Evolutionary conservation across 345 rosid genomes (phyloP), one percentile per base, ranked within the genome.

Genomic region (Fremontodendron californicum): DNA sequence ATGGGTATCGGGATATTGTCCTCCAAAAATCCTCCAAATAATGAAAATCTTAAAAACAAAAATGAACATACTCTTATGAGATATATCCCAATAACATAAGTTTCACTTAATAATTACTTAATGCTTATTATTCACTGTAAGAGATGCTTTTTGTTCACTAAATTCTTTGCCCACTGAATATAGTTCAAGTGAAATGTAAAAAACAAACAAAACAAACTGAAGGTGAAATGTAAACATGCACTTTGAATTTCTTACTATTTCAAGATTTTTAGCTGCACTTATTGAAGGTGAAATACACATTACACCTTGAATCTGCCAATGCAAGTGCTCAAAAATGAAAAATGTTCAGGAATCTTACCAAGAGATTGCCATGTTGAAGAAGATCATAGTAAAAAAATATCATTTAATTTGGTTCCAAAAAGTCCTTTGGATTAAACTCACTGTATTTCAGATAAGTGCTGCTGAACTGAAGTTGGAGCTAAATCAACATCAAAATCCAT

Each of bases 401-500:
- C 39, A 23, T 27, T 29, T 11, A 31, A 48, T 31, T 73, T 40
- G 49, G 57, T 46, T 68, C 37, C 35, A 68, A 68, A 40, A 55
- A 21, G 65, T 73, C 48, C 46, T 52, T 35, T 40, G 16, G 31
- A 18, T 52, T 51, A 16, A 49, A 52, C n/a, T 37, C 29, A 37
- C 57, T 23, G 52, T 57, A 29, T 15, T n/a, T 60, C 54, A 16
- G 57, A 74, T 11, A 75, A 62, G n/a, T 61, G 42, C 6, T 16
- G 54, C 1, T 61, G 67, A 43, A 75, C 58, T 61, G 23, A 63
- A 61, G 77, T 61, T 60, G 70, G 29, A 45, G 45, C 18, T 60
- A 48, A 75, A 75, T 61, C 70, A 60, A 74, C 69, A 60, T 60
- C 77, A 60, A 60, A 42, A 27, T 61, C 55, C 29, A 75, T 60